phyloP scores from a whole-genome alignment of 2,329 filamentous ascomycete species.

The Colletotrichum viniferum region DNA sequence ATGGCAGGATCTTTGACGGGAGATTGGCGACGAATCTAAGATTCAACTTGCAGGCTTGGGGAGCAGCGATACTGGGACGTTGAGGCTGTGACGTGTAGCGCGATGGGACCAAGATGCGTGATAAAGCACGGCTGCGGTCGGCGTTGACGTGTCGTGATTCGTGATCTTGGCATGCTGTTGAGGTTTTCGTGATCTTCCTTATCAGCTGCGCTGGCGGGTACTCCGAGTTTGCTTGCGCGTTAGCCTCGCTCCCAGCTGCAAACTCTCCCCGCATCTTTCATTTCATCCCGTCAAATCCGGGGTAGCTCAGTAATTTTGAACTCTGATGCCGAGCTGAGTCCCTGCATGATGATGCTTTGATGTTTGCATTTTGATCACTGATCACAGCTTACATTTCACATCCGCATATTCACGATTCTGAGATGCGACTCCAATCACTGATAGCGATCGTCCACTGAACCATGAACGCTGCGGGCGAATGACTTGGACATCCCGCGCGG shows the following conservation, averaged over 20 bases:
- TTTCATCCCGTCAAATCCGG: neutral
- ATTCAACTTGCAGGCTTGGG: neutral
- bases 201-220: neutral
- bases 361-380: neutral
- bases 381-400: neutral
- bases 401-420: neutral
- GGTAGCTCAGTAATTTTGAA: neutral
- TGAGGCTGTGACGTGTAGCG: neutral
- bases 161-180: neutral
- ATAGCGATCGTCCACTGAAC: neutral
- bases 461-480: neutral
- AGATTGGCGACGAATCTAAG: neutral
- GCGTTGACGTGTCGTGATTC: neutral
- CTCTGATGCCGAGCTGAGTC: neutral
- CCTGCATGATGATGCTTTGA: neutral
- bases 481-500: neutral
- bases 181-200: neutral
- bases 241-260: neutral
- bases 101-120: neutral
- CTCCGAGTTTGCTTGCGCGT: neutral
- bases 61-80: neutral
- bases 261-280: neutral
- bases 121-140: neutral
- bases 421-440: neutral
- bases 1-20: neutral